A percentile compares a stretch with the other conserved stretches of the same genome.
Conservation (phyloP, 441 rosid genomes). For the Omphalea diandra region DNA sequence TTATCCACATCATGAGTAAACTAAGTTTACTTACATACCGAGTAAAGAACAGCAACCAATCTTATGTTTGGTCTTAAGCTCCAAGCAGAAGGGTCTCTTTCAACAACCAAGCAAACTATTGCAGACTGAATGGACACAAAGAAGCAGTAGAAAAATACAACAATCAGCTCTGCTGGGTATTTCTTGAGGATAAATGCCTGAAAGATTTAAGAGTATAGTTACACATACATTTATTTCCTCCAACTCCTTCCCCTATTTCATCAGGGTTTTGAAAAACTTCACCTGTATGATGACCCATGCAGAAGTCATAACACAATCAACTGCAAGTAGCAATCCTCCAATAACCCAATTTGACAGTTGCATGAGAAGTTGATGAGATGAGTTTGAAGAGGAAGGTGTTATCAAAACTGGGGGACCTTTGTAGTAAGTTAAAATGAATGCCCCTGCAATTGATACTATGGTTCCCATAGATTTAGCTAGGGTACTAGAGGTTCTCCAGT, state of each 20-base stretch:
- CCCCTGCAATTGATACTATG: constrained; percentile 47
- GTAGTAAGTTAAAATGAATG: constrained; percentile 46
- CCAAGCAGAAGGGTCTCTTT: constrained; percentile 49
- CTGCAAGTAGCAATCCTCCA: constrained; percentile 55
- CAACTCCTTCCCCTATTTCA: constrained; percentile 3
- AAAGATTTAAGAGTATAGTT: constrained; percentile 7
- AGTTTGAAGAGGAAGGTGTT: constrained; percentile 22
- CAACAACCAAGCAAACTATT: constrained; percentile 37
- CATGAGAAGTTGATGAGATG: constrained; percentile 27
- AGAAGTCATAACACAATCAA: constrained; percentile 46
- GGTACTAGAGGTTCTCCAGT: constrained; percentile 37
- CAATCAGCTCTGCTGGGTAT: constrained; percentile 49
- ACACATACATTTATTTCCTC: neutral
- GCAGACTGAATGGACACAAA: constrained; percentile 56
- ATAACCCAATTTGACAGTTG: constrained; percentile 48
- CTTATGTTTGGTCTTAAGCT: constrained; percentile 40
- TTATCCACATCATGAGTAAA: neutral
- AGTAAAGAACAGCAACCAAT: constrained; percentile 45
- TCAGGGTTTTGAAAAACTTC: neutral
- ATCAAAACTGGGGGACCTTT: constrained; percentile 44
- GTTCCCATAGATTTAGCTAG: constrained; percentile 52
- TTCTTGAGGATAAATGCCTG: constrained; percentile 52
- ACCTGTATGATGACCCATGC: constrained; percentile 53
- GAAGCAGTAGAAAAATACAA: constrained; percentile 55
- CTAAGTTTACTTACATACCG: constrained; percentile 34